phyloP scores from a whole-genome alignment of 2,329 filamentous ascomycete genomes.

The Beauveria asiatica region DNA sequence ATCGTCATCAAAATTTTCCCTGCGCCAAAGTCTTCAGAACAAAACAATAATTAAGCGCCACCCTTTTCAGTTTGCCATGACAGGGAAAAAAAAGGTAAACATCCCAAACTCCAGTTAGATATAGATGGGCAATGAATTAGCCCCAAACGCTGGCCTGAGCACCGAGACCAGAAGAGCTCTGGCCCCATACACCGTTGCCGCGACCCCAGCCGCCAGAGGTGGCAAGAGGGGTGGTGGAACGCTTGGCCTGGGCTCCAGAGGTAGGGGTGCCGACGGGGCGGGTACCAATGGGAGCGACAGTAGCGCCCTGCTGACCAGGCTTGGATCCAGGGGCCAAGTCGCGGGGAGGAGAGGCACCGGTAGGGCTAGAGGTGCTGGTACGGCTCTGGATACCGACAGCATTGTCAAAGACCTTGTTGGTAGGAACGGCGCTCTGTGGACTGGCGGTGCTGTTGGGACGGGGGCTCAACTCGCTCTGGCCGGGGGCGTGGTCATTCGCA shows the following conservation, averaged over 20 bases:
- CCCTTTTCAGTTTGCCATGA: neutral
- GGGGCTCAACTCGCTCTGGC: conserved; percentile 44
- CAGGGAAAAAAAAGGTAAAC: conserved; percentile 13
- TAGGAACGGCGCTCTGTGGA: conserved; percentile 56
- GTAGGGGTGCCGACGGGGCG: conserved; percentile 59
- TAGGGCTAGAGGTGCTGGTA: conserved; percentile 75
- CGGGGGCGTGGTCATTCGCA: conserved; percentile 36
- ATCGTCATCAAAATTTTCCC: neutral
- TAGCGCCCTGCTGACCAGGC: conserved; percentile 45
- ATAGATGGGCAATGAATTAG: conserved; percentile 32
- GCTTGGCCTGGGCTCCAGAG: conserved; percentile 50
- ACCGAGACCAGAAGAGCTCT: conserved; percentile 69
- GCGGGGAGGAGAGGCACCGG: conserved; percentile 70
- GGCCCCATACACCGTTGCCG: conserved; percentile 77
- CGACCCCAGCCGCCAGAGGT: conserved; percentile 80
- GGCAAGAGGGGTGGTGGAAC: conserved; percentile 82
- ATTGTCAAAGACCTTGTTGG: conserved; percentile 54
- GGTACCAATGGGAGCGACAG: conserved; percentile 89
- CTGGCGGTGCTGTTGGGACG: conserved; percentile 81
- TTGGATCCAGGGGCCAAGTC: conserved; percentile 47
- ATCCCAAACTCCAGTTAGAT: conserved; percentile 9
- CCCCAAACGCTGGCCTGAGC: conserved; percentile 94
- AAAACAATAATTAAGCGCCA: neutral
- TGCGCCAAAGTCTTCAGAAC: conserved; percentile 4
- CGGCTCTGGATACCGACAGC: conserved; percentile 52